phyloP scores from a whole-genome alignment of 257 asterid genomes.

The Fraxinus excelsior region DNA sequence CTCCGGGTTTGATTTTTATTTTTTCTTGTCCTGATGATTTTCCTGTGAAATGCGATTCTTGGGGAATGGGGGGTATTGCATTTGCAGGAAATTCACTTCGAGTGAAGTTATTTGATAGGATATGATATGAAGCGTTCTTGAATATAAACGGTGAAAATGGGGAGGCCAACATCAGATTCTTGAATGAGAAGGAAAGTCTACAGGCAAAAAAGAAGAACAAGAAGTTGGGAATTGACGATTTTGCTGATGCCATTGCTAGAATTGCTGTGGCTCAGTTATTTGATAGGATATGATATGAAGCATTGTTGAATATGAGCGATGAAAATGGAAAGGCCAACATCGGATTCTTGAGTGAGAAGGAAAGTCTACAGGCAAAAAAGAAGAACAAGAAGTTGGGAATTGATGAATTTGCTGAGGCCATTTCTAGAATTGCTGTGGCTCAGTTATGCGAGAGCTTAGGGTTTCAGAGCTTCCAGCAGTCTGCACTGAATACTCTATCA shows the following conservation, averaged over 20 bases:
- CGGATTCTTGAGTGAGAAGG: constrained; percentile 42
- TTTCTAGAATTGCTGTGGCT: constrained; percentile 39
- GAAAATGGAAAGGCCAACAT: constrained; percentile 62
- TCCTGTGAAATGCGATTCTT: too few relatives aligned
- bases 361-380: constrained; percentile 22
- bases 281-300: constrained; percentile 42
- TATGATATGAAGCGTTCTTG: constrained; percentile 45
- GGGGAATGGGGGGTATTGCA: too few relatives aligned
- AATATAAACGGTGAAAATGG: constrained; percentile 82
- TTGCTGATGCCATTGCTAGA: constrained; percentile 35
- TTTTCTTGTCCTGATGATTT: too few relatives aligned
- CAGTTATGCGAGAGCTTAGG: constrained; percentile 63
- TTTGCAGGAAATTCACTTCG: constrained; percentile 17
- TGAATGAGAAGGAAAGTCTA: constrained; percentile 36
- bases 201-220: constrained; percentile 28
- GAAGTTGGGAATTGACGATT: constrained; percentile 37
- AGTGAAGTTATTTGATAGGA: constrained; percentile 16
- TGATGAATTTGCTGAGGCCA: constrained; percentile 35
- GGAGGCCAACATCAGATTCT: constrained; percentile 46
- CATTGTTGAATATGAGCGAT: constrained; percentile 72
- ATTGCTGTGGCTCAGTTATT: constrained; percentile 43
- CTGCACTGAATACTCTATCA: constrained; percentile 66
- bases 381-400: constrained; percentile 36
- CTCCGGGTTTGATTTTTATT: too few relatives aligned
- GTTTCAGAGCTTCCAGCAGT: constrained; percentile 73